Percentiles rank a stretch among this genome's conserved stretches.
phyloP scores from a whole-genome alignment of 169 alveolate genomes.

The Eimeria acervulina region DNA sequence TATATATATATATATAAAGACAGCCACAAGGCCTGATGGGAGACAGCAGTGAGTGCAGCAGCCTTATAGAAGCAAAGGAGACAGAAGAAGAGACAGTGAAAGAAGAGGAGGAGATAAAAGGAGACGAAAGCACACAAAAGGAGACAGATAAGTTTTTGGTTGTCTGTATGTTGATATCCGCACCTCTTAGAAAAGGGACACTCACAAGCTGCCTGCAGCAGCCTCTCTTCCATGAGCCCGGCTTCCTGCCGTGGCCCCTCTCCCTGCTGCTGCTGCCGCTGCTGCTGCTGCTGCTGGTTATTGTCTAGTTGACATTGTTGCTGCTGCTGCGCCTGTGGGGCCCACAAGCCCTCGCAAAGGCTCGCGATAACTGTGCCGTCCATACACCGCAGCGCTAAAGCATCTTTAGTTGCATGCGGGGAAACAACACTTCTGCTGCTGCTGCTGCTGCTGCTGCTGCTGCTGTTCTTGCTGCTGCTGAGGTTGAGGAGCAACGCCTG shows the following conservation, averaged over 20 bases:
- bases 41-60: too few species aligned
- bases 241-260: neutral
- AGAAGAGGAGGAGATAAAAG: neutral
- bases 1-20: too few species aligned
- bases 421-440: neutral
- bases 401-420: neutral
- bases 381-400: neutral
- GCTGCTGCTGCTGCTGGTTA: slow-evolving; percentile 44
- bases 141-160: neutral
- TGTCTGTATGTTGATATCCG: neutral
- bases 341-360: slow-evolving; percentile 23
- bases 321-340: slow-evolving; percentile 45
- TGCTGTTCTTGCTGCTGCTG: too few species aligned
- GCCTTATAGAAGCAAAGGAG: neutral
- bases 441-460: neutral
- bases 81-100: too few species aligned
- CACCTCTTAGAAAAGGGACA: slow-evolving; percentile 54
- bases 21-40: too few species aligned
- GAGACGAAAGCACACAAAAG: neutral
- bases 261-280: slow-evolving; percentile 10
- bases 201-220: slow-evolving; percentile 51
- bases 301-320: slow-evolving; percentile 4
- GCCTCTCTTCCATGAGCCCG: slow-evolving; percentile 37
- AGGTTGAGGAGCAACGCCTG: slow-evolving; percentile 32
- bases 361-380: slow-evolving; percentile 38